Evolutionary conservation across 768 basidiomycete species (phyloP), one percentile per base, ranked within the genome.

Genomic region (Leccinum disarticulatum): DNA sequence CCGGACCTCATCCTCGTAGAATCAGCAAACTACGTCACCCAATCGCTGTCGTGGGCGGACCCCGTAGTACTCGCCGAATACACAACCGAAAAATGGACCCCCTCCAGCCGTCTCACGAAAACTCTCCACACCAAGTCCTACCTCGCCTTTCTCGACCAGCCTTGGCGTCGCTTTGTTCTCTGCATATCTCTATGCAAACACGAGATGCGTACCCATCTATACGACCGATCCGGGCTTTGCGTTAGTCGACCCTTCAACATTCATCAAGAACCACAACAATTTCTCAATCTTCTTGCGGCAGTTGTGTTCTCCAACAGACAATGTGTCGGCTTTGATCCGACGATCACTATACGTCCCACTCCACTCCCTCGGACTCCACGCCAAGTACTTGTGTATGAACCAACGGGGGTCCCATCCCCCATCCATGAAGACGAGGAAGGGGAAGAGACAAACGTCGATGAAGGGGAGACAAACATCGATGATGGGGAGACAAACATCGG

Each of bases 91-190:
- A 28, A 25, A 13, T 49, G 48, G 48, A 6, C 27, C 1, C 27
- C 15, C 15, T 28, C 41, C 19, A 28, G 27, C 13, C 28, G 41
- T 8, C 38, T 55, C 43, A n/a, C 4, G 3, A 55, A 54, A 10
- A 55, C 54, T 7, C 41, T 55, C 3, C 41, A 55, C 19, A 55
- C 54, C 10, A 55, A 55, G 28, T 36, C 54, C 4, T 55, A 55
- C 31, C 43, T 55, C 15, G 22, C 17, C 2, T 47, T 55, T 6
- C 41, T 55, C 3, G 17, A 55, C 28, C 54, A 55, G 17, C 54
- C 54, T 4, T 54, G 54, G 54, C 4, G 54, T 1, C 38, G 54
- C 5, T 54, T 54, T 6, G 27, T 54, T 3, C 54, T 54, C 10
- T 22, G 54, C 9, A 10, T 54, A 10, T 43, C 38, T 10, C 15